phyloP scores from a whole-genome alignment of 1,284 basidiomycete genomes.

The Tilletia setariae region DNA sequence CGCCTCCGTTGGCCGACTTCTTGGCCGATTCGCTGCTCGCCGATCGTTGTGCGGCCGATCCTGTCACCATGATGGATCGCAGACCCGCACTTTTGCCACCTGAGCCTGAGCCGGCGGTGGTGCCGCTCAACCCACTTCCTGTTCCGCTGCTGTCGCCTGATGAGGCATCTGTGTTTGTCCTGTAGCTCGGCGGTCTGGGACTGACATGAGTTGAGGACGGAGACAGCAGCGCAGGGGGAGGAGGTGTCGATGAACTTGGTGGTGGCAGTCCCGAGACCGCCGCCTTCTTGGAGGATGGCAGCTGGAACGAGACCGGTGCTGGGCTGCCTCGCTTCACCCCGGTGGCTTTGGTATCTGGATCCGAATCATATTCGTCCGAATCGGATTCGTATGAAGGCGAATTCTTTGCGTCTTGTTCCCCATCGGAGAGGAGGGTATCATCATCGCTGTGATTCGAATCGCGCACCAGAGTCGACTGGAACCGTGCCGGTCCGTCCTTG shows the following conservation, averaged over 20 bases:
- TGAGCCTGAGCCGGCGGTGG: slow-evolving; percentile 23
- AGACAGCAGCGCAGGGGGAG: background rate
- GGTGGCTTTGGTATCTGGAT: slow-evolving; percentile 21
- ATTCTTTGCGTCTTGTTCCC: slow-evolving; percentile 31
- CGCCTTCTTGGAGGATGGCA: slow-evolving; percentile 18
- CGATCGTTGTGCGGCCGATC: no score
- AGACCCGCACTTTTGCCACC: slow-evolving; percentile 18
- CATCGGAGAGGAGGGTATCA: slow-evolving; percentile 21
- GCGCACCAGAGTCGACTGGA: slow-evolving; percentile 24
- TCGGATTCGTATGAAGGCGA: slow-evolving; percentile 5
- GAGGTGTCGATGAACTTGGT: slow-evolving; percentile 8
- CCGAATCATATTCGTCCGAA: slow-evolving; percentile 21
- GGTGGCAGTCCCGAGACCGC: background rate
- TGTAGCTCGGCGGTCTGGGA: slow-evolving; percentile 9
- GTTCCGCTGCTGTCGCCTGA: background rate
- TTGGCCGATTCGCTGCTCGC: no score
- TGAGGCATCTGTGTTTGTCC: slow-evolving; percentile 10
- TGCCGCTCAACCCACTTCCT: slow-evolving; percentile 20
- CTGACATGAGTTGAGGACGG: background rate
- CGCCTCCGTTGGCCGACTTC: background rate
- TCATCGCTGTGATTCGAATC: slow-evolving; percentile 17
- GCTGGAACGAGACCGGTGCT: slow-evolving; percentile 20
- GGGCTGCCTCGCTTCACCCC: slow-evolving; percentile 22
- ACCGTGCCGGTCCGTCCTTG: slow-evolving; percentile 35
- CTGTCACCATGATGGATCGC: no score